phyloP scores from a whole-genome alignment of 192 early-diverging fungal genomes.

The Geranomyces michiganensis region DNA sequence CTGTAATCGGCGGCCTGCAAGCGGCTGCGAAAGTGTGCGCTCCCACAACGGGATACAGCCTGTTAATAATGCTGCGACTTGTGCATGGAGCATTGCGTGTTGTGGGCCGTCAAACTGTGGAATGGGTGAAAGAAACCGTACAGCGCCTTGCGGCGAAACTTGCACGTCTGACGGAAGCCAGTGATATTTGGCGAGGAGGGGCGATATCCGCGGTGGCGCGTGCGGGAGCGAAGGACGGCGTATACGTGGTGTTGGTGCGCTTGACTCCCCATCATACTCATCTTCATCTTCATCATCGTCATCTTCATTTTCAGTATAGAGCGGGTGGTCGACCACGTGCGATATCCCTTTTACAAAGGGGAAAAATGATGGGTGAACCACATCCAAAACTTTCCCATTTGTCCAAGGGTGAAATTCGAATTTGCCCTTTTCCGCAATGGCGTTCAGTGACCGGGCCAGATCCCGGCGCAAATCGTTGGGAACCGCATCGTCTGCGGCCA shows the following conservation, averaged over 20 bases:
- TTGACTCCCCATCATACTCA: too few relatives aligned
- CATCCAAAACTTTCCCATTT: conserved; percentile 11
- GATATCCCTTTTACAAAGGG: conserved; percentile 2
- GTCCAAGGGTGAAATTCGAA: conserved; percentile 9
- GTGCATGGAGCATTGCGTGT: neutral
- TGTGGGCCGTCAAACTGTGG: neutral
- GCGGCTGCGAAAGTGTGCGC: neutral
- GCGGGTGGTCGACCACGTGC: neutral
- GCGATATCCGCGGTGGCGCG: too few relatives aligned
- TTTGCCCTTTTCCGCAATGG: neutral
- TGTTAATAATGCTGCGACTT: neutral
- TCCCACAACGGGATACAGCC: conserved; percentile 15
- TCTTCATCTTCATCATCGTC: neutral
- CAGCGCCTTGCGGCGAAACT: neutral
- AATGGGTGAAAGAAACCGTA: conserved; percentile 1
- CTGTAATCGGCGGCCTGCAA: neutral
- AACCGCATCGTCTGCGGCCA: conserved; percentile 6
- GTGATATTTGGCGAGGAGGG: conserved; percentile 7
- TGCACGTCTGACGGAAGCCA: conserved; percentile 18
- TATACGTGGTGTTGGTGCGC: too few relatives aligned
- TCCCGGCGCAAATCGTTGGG: neutral
- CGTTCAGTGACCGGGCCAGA: neutral
- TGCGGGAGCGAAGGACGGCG: too few relatives aligned
- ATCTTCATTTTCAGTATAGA: neutral
- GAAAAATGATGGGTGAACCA: conserved; percentile 13